Evolutionary conservation across 495 filamentous ascomycete species (phyloP), one percentile per base, ranked within the genome.

Genomic region (Bacidia gigantensis): DNA sequence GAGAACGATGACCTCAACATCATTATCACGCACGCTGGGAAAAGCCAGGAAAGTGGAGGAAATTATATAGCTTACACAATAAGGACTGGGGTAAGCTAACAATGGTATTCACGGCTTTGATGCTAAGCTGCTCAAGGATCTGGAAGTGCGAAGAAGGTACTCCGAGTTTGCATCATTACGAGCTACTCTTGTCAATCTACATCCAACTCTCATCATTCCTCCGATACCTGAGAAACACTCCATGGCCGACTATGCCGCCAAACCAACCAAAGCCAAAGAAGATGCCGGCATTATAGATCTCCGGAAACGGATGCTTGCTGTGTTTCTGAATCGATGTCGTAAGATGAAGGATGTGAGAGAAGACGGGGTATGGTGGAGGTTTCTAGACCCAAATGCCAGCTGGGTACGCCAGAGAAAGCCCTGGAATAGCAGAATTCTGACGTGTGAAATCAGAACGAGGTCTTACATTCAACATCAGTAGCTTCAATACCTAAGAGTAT

Each of bases 211-310:
- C 29, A 82, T 98, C 55, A 85, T 98, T 49, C 92, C 92, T 0
- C 92, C 92, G 1, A 98, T 98, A 56, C 92, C 92, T 9, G 92
- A 98, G 69, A 98, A 98, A 65, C 92, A 97, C 63, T 88, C 87
- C 49, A 90, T 97, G 83, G 90, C 92, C 45, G 92, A 98, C 62
- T 98, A 98, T 65, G 92, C 92, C 22, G 89, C 93, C 18, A 95
- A 95, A 57, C 92, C 92, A 0, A 96, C 92, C 25, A 95, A 89
- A 63, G 92, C 92, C 24, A 98, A 96, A 66, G 92, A 97, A 67
- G 93, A 98, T 65, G 82, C 85, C 26, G 83, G 86, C 54, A 97
- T 96, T 42, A 98, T 98, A 52, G 92, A 98, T 56, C 73, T 95
- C 38, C 78, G 92, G 48, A 96, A 96, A 65, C 83, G 92, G 51